Base-by-base conservation (phyloP, 495 filamentous ascomycete genomes). In the Aspergillus ostianus region DNA sequence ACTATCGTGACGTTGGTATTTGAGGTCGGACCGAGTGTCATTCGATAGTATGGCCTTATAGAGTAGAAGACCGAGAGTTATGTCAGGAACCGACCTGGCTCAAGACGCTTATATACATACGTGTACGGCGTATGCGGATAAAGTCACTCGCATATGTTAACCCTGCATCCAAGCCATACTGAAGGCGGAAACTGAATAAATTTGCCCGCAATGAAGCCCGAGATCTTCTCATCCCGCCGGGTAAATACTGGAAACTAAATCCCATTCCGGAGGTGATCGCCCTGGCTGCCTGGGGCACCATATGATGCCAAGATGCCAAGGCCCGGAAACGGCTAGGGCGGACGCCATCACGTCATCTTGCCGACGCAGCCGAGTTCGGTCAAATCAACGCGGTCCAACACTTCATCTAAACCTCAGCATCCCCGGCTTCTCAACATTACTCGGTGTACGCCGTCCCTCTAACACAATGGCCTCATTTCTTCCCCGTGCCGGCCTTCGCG, bases 381-480 rank as follows among this genome's bases (percentile, higher is more conserved):
- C 29, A 32, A 32, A 32, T 32, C 29, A 32, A 32, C 29, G 6
- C 29, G 7, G 6, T 32, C 29, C 29, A 10, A 4, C 29, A 10
- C 7, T 32, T 32, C 29, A 32, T 32, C 29, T 26, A 26, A 26
- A 26, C 23, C 29, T 7, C 29, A 8, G 36, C 36, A 41, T 15
- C 36, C 29, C 13, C 36, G 12, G 36, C 36, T 41, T 41, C 36
- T 41, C n/a, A n/a, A n/a, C n/a, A n/a, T n/a, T n/a, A n/a, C n/a
- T n/a, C n/a, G n/a, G n/a, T n/a, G n/a, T n/a, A n/a, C n/a, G n/a
- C n/a, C 12, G 36, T 15, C 36, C 9, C 10, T 41, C 36, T 4
- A 41, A 2, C 60, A 63, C 29, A 59, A 72, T 74, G 72, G 64
- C 68, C 47, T 67, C 70, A 13, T 60, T 69, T 21, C 59, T 73